Evolutionary conservation across 1,284 basidiomycete genomes (phyloP), one percentile per base, ranked within the genome.

Genomic region (Austroboletus sp.): DNA sequence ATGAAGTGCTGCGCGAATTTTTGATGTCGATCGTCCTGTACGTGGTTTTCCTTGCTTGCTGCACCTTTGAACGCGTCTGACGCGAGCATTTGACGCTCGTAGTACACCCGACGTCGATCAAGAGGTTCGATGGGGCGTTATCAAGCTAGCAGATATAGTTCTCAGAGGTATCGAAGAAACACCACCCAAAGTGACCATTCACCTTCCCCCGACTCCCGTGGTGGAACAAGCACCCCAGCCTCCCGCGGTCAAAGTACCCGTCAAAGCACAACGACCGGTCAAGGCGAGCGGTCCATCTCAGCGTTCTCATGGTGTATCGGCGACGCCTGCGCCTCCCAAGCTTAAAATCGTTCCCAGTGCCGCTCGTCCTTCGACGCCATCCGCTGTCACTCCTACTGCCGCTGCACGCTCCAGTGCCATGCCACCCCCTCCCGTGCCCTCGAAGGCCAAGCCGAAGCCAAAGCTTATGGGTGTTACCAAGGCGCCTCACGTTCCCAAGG

Each of bases 131-230:
- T 89, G 90, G 79, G 89, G 87, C 51, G 70, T 97, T 40, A 73
- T 98, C 57, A 98, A 98, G 68, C 72, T 97, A 9, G 91, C 89
- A 10, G 95, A 98, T 60, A 74, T 97, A 19, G 78, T 95, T 40
- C 86, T 95, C 54, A 81, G 84, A 42, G 85, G 89, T 16, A 70
- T 78, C 3, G 81, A 89, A 45, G 93, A 96, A 66, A 78, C 82
- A 4, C 72, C 85, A n/a, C 92, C 91, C 0, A 89, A 88, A 46
- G 81, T 91, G 44, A 85, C 84, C 32, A 87, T 97, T 47, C 86
- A 88, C 52, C 75, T 92, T 43, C 86, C 88, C 19, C 78, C 80
- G 16, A 90, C 88, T 1, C 89, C 89, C 9, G 72, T 83, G 1
- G 55, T 64, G 4, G 89, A 91, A 53, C 62, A 62, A 2, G 63